Base-by-base conservation (phyloP, 2,329 filamentous ascomycete species). In the Colletotrichum aenigma region DNA sequence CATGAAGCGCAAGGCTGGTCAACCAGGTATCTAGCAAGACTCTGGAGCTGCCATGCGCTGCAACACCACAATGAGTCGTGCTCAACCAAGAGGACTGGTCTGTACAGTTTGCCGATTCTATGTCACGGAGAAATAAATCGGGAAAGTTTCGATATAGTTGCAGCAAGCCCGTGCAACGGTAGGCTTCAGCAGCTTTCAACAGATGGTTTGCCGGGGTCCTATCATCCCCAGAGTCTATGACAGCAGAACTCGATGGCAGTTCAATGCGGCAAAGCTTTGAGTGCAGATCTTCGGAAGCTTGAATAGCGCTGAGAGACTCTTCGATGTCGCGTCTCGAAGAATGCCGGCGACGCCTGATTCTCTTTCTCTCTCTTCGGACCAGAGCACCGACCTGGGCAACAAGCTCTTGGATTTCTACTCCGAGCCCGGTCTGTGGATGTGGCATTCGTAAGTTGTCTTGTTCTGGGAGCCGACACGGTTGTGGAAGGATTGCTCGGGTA, bases 1-100 rank as follows among this genome's bases (percentile, higher is more conserved):
- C 86, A 71, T 87, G 86, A 56, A 87, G 80, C 15, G 87, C 86
- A 16, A 89, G 83, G 13, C 84, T 83, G 38, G 85, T 86, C 34
- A 88, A 78, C 84, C 85, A 88, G 1, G 85, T 80, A 69, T 85
- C 85, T 4, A 69, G 15, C 5, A 52, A 9, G 30, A 30, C 8
- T 13, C 28, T 21, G 5, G n/a, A 16, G 8, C 36, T 12, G 26
- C 52, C 62, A 8, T n/a, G 7, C 28, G 66, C 55, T 43, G 68
- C 52, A 4, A 66, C 38, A 2, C 62, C 55, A 6, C 43, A 26
- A 75, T 78, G 12, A 78, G 66, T 43, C 4, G n/a, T 10, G 7
- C 64, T 43, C 26, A 64, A 7, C 71, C 71, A 32, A 61, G 52
- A 60, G 34, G 13, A 70, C 66, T 4, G 66, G 28, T 21, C 77